Percentiles rank a stretch among this genome's conserved stretches.
phyloP scores from a whole-genome alignment of 2,329 filamentous ascomycete species.

The Microascus cirrosus region DNA sequence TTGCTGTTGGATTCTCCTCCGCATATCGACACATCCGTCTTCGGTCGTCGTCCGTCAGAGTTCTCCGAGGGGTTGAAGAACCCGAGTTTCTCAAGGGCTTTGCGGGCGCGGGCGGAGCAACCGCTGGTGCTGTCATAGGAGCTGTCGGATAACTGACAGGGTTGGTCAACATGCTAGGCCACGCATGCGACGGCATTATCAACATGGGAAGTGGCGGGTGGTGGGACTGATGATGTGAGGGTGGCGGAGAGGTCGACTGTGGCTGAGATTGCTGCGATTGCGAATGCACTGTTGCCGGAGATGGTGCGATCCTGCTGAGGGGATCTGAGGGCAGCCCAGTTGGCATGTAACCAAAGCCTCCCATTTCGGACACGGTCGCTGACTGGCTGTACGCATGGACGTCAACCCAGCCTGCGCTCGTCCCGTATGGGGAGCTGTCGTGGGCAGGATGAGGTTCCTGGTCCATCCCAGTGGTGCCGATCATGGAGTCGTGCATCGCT shows the following conservation, averaged over 20 bases:
- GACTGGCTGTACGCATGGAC: slow-evolving; percentile 56
- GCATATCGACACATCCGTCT: slow-evolving; percentile 90
- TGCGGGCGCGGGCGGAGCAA: background rate
- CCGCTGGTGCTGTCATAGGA: slow-evolving; percentile 41
- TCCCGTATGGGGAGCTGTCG: slow-evolving; percentile 27
- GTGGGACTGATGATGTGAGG: slow-evolving; percentile 29
- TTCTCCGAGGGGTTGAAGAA: slow-evolving; percentile 60
- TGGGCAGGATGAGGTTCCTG: slow-evolving; percentile 32
- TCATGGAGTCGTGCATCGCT: slow-evolving; percentile 33
- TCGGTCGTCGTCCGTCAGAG: slow-evolving; percentile 82
- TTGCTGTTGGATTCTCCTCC: slow-evolving; percentile 78
- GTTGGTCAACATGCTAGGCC: slow-evolving; percentile 75
- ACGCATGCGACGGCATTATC: slow-evolving; percentile 58
- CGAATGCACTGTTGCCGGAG: slow-evolving; percentile 43
- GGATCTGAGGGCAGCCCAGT: slow-evolving; percentile 40
- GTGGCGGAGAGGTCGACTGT: slow-evolving; percentile 15
- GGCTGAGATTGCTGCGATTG: slow-evolving; percentile 23
- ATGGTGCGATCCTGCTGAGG: slow-evolving; percentile 42
- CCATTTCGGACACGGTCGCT: slow-evolving; percentile 55
- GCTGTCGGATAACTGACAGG: slow-evolving; percentile 53
- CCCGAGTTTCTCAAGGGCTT: background rate
- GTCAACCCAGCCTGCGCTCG: slow-evolving; percentile 39
- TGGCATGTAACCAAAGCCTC: slow-evolving; percentile 45
- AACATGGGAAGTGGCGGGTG: slow-evolving; percentile 51
- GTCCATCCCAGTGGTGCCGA: slow-evolving; percentile 32